Base-by-base conservation (phyloP, 2,329 filamentous ascomycete genomes). In the Colletotrichum navitas region DNA sequence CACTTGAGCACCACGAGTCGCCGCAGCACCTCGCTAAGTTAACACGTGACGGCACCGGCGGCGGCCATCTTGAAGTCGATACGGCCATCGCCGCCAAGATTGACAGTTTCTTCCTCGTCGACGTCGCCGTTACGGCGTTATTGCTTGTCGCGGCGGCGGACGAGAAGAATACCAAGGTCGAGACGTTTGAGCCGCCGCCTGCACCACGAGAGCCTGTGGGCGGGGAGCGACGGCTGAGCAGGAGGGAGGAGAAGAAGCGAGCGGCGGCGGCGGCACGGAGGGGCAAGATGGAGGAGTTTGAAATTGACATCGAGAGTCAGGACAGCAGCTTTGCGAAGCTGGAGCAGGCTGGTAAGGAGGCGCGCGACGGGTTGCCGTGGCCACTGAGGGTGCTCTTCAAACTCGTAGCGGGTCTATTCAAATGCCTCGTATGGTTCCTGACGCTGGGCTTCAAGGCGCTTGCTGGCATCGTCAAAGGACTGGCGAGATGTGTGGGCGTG, bases 251-350 rank as follows among this genome's bases (percentile, higher is more conserved):
- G 69, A 74, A 74, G 68, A 74, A 76, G 55, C 66, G 74, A 36
- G 59, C 69, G 6, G 64, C 72, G n/a, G 62, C 61, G 8, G 68
- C 68, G 10, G 58, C 56, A 43, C 77, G 78, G 70, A 78, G 79
- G 66, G 78, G 78, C 45, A 84, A 83, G 74, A 84, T 88, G 77
- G 87, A 90, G 74, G 85, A 87, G 75, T 87, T 91, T 68, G 90
- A 89, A 78, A 80, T 91, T 47, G 90, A 92, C 74, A 78, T 92
- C 6, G 90, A 91, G 80, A 91, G 89, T 77, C 90, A 91, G 79
- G 81, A 83, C 8, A 85, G 83, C 64, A 86, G 84, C 74, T 76
- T 84, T 21, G 79, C 80, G 62, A 81, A 86, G 82, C 73, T 71
- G 80, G 32, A 77, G 77, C 45, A 83, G 80, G 73, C 61, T n/a